Evolutionary conservation across 2,329 filamentous ascomycete species (phyloP), one percentile per base, ranked within the genome.

Genomic region (Dothideomycetes sp.): DNA sequence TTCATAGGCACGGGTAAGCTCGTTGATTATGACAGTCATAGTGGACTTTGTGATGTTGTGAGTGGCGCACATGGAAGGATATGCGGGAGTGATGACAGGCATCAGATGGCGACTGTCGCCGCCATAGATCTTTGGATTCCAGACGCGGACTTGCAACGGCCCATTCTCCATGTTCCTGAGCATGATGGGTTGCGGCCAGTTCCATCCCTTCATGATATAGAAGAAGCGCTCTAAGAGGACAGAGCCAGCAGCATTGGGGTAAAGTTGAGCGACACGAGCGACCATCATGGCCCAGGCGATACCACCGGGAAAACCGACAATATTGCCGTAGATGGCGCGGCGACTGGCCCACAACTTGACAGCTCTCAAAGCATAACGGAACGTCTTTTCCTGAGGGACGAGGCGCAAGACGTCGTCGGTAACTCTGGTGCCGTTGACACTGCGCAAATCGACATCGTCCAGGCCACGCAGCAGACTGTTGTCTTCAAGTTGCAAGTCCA

Each of bases 211-310:
- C 68, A 96, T 86, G 49, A 98, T 82, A 51, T 82, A 74, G 64
- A 96, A 98, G 70, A 98, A 96, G 60, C 94, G 95, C 57, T 80
- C 76, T 28, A 98, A 81, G 42, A 98, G 81, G 17, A 87, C 83
- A 1, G 88, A 85, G 13, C 84, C 84, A 7, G 86, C 84, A 5
- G 91, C 91, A 57, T 86, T 87, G 11, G 91, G 91, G 54, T 96
- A 98, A 12, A 98, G 74, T 62, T 98, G 91, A 61, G 91, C 96
- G 29, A 96, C 84, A 48, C 91, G 77, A 37, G 91, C 91, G 19
- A 96, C 88, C 55, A 98, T 74, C 83, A 98, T 95, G 10, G 89
- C 91, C 86, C 89, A 98, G 4, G 91, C 91, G 28, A 98, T 88
- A 64, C 91, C 91, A 52, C 91, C 91, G 2, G 91, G 91, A 51